phyloP scores from a whole-genome alignment of 2,329 filamentous ascomycete genomes.

The Lojkania enalia region DNA sequence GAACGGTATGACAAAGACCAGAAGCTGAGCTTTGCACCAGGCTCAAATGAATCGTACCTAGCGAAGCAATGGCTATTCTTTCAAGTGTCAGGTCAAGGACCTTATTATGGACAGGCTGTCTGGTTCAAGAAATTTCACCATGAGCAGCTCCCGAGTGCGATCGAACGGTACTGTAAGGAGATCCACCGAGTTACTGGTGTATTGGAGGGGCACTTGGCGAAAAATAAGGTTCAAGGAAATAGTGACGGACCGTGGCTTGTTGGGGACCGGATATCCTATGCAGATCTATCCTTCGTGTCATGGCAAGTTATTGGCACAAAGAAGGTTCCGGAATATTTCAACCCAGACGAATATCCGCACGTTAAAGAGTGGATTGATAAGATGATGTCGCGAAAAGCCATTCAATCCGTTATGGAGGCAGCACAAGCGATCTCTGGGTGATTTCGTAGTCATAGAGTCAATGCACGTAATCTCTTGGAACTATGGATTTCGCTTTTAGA shows the following conservation, averaged over 20 bases:
- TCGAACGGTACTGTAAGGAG: constrained; percentile 54
- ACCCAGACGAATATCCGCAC: background rate
- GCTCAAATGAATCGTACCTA: constrained; percentile 42
- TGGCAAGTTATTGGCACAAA: constrained; percentile 22
- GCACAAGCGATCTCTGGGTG: too few relatives aligned
- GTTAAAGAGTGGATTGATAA: constrained; percentile 1
- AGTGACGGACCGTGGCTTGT: constrained; percentile 36
- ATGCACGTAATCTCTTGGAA: too few relatives aligned
- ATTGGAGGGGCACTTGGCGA: constrained; percentile 47
- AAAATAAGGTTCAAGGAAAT: constrained; percentile 13
- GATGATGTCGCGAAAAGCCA: background rate
- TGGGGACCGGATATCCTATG: constrained; percentile 29
- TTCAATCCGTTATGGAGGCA: background rate
- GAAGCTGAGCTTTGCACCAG: constrained; percentile 41
- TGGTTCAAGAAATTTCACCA: constrained; percentile 45
- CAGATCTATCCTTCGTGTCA: constrained; percentile 30
- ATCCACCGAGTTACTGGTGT: constrained; percentile 52
- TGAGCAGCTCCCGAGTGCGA: constrained; percentile 51
- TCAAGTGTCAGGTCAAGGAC: constrained; percentile 53
- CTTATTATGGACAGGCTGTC: constrained; percentile 47
- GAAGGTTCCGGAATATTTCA: background rate
- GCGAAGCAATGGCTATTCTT: constrained; percentile 52
- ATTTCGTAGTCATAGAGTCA: too few relatives aligned
- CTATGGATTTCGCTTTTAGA: too few relatives aligned
- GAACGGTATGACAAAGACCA: constrained; percentile 50